Conservation (phyloP, 2,329 filamentous ascomycete species). For the Nothophaeocryptopus gaeumannii region DNA sequence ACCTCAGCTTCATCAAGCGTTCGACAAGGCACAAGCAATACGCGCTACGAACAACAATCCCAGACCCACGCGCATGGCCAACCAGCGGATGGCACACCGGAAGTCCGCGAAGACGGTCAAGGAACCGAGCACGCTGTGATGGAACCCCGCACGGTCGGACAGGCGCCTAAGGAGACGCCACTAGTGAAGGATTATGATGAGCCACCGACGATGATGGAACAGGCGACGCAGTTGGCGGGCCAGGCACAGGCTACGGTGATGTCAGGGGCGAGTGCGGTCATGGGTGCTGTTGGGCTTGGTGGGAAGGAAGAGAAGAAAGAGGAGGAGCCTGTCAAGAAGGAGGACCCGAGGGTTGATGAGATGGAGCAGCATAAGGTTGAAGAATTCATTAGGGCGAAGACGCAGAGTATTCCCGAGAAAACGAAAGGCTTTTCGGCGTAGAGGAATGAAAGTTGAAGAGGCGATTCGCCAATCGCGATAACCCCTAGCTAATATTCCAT, state of each 20-base stretch:
- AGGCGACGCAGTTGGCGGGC: slow-evolving; percentile 42
- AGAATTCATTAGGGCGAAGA: slow-evolving; percentile 37
- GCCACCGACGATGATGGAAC: slow-evolving; percentile 40
- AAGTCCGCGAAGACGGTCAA: slow-evolving; percentile 41
- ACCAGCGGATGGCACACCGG: slow-evolving; percentile 44
- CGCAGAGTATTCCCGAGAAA: slow-evolving; percentile 17
- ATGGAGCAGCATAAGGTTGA: slow-evolving; percentile 34
- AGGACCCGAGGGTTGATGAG: slow-evolving; percentile 33
- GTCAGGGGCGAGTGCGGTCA: slow-evolving; percentile 30
- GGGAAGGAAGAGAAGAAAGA: slow-evolving; percentile 29
- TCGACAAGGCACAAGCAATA: slow-evolving; percentile 41
- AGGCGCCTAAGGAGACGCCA: slow-evolving; percentile 49
- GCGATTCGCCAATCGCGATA: too few species aligned
- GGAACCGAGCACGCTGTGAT: slow-evolving; percentile 47
- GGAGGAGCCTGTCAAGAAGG: slow-evolving; percentile 20
- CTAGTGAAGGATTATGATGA: slow-evolving; percentile 31
- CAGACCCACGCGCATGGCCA: slow-evolving; percentile 45
- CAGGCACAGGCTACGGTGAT: slow-evolving; percentile 26
- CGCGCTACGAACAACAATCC: slow-evolving; percentile 42
- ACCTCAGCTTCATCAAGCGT: slow-evolving; percentile 35
- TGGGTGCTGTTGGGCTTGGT: slow-evolving; percentile 34
- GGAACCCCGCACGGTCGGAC: slow-evolving; percentile 49
- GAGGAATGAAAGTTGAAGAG: neutral
- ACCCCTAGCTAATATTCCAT: neutral
- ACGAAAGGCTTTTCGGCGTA: neutral